phyloP scores from a whole-genome alignment of 1,139 yeast species.

The Petasospora rhodanensis region DNA sequence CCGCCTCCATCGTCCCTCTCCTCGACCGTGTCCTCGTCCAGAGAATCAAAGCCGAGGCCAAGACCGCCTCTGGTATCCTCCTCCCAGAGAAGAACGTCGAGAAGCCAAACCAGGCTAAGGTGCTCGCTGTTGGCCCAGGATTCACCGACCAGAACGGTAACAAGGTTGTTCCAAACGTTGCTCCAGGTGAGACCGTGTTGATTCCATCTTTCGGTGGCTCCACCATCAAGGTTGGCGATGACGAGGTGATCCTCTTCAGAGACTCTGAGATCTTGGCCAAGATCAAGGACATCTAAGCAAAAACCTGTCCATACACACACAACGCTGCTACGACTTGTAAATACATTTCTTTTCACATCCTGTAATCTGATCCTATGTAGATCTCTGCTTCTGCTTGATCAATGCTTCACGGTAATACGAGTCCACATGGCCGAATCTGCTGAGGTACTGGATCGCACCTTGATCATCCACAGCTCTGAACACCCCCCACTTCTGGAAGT shows the following conservation, averaged over 20 bases:
- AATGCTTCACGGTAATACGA: slow-evolving; percentile 56
- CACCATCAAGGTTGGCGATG: slow-evolving; percentile 80
- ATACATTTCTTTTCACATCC: too few species aligned
- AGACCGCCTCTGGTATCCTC: slow-evolving; percentile 92
- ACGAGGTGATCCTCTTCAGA: slow-evolving; percentile 71
- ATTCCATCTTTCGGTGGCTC: slow-evolving; percentile 91
- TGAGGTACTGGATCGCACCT: slow-evolving; percentile 49
- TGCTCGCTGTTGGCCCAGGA: slow-evolving; percentile 84
- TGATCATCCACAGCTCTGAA: slow-evolving; percentile 35
- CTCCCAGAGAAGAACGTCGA: slow-evolving; percentile 96
- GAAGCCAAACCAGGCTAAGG: slow-evolving; percentile 81
- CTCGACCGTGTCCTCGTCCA: slow-evolving; percentile 95
- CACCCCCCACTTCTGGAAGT: slow-evolving; percentile 56
- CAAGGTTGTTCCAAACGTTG: slow-evolving; percentile 65
- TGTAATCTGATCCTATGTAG: too few species aligned
- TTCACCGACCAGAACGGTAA: slow-evolving; percentile 64
- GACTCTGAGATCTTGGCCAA: slow-evolving; percentile 94
- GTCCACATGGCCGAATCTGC: slow-evolving; percentile 48
- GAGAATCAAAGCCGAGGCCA: slow-evolving; percentile 85
- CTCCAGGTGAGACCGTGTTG: slow-evolving; percentile 88
- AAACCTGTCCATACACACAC: background rate
- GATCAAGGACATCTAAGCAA: slow-evolving; percentile 33
- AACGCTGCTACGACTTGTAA: slow-evolving; percentile 10
- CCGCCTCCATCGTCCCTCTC: slow-evolving; percentile 84
- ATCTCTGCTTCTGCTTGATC: background rate